These are phyloP conservation scores for Epichloe elymi DNA, from an alignment of 2,329 filamentous ascomycete genomes.

Conservation along the genomic window DNA sequence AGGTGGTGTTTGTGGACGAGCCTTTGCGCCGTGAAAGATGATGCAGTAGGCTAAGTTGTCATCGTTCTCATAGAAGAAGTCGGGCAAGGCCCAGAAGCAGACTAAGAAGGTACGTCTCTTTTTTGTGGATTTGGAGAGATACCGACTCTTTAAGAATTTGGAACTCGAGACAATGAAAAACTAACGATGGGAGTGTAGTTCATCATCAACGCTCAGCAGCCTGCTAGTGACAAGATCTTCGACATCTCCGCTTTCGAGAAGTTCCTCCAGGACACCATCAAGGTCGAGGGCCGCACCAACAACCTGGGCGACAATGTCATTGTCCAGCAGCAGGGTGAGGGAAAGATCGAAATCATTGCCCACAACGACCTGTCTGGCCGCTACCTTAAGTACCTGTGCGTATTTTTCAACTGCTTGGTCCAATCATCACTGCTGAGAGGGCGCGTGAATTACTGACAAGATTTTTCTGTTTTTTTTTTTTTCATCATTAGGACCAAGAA, in stretches of 20 bases:
- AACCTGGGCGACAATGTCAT: slow-evolving; percentile 91
- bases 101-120: slow-evolving; percentile 60
- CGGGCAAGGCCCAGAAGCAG: slow-evolving; percentile 60
- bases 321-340: slow-evolving; percentile 84
- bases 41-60: slow-evolving; percentile 95
- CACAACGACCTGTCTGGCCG: slow-evolving; percentile 97
- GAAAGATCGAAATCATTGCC: slow-evolving; percentile 95
- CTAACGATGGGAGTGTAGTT: slow-evolving; percentile 43
- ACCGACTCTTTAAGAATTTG: no score
- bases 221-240: slow-evolving; percentile 99
- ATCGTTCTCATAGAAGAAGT: slow-evolving; percentile 42
- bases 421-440: neutral
- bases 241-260: slow-evolving; percentile 97
- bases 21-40: slow-evolving; percentile 8
- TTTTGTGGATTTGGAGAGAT: no score
- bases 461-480: neutral
- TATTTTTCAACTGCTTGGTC: slow-evolving; percentile 11
- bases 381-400: slow-evolving; percentile 99
- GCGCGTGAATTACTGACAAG: neutral
- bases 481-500: slow-evolving; percentile 76
- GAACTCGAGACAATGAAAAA: neutral
- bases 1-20: neutral
- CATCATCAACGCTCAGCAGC: slow-evolving; percentile 99
- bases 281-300: slow-evolving; percentile 95
- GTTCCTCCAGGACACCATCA: slow-evolving; percentile 99